A percentile compares a stretch with the other conserved stretches of the same genome.
Evolutionary conservation across 2,329 filamentous ascomycete genomes (phyloP).

Genomic region (Ophiostoma perfectum): DNA sequence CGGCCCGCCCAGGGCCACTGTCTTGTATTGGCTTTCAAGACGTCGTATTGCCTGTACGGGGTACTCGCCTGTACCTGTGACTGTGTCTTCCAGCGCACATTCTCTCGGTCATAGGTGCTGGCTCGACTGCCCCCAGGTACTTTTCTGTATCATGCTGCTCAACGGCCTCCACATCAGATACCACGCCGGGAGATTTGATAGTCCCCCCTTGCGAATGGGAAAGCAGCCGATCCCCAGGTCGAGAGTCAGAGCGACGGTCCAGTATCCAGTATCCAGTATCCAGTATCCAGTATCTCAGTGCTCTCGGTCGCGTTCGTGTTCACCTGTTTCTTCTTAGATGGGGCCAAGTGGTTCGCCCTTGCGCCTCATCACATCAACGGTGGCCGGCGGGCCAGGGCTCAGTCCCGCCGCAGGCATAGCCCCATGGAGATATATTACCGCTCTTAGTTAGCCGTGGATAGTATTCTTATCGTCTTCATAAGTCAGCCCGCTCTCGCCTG

Average conservation of each 20-base stretch:
- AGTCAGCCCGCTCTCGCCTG: too few relatives aligned
- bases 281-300: not conserved
- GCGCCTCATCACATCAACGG: not conserved
- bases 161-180: slow-evolving; percentile 20
- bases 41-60: not conserved
- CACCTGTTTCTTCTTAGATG: too few relatives aligned
- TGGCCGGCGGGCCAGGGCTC: not conserved
- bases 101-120: not conserved
- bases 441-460: not conserved
- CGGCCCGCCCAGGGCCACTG: not conserved
- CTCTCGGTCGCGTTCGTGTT: not conserved
- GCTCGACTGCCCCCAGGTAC: not conserved
- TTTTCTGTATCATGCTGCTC: not conserved
- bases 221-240: slow-evolving; percentile 24
- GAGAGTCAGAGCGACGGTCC: not conserved
- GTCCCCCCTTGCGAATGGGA: slow-evolving; percentile 23
- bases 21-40: not conserved
- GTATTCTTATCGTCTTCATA: too few relatives aligned
- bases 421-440: slow-evolving; percentile 9
- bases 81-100: not conserved
- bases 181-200: slow-evolving; percentile 24
- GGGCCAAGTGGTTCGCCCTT: not conserved
- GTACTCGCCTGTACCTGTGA: not conserved
- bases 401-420: not conserved
- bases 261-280: slow-evolving; percentile 17